Evolutionary conservation across 169 alveolate species (phyloP), one percentile per base, ranked within the genome.

Genomic region (Eimeria falciformis): DNA sequence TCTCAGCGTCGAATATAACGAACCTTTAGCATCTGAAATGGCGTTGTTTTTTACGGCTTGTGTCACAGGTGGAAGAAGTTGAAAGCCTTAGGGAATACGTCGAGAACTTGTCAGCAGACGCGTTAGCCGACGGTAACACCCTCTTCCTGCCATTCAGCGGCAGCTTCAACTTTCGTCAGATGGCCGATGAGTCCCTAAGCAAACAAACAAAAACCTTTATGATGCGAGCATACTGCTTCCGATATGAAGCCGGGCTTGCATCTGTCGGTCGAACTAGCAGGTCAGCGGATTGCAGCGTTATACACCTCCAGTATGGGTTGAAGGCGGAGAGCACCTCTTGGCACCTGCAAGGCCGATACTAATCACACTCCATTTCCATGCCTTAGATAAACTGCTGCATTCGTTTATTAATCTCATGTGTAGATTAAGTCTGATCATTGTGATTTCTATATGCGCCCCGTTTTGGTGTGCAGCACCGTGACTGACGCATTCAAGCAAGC

Each of bases 171-270:
- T 96, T 94, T 93, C 95, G 93, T 71, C 92, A 91, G 29, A 94
- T 95, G 73, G 96, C 95, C 43, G 92, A 94, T 45, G 90, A 94
- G n/a, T 23, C 94, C 7, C 66, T 96, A 9, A 84, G 91, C 46
- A 91, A 95, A 37, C 88, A 94, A 25, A 89, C 82, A 21, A 93
- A 92, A 91, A 95, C 94, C 50, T 96, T 94, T 90, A 94, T 96
- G 40, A 56, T 96, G 66, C 94, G 95, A 91, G 95, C 98, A 2
- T 96, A 96, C 87, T 96, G 98, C 78, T 93, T 95, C 27, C 90
- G 97, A 66, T 96, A 96, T 66, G 96, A 95, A 25, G 97, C 97
- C 27, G 98, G 98, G 5, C 68, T 96, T 5, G 58, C 86, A 7
- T 14, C 75, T 23, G 17, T 75, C 9, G 84, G 91, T 12, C 25